These are phyloP conservation scores for Exophiala mesophila DNA, from an alignment of 2,329 filamentous ascomycete species.

Conservation along the genomic window DNA sequence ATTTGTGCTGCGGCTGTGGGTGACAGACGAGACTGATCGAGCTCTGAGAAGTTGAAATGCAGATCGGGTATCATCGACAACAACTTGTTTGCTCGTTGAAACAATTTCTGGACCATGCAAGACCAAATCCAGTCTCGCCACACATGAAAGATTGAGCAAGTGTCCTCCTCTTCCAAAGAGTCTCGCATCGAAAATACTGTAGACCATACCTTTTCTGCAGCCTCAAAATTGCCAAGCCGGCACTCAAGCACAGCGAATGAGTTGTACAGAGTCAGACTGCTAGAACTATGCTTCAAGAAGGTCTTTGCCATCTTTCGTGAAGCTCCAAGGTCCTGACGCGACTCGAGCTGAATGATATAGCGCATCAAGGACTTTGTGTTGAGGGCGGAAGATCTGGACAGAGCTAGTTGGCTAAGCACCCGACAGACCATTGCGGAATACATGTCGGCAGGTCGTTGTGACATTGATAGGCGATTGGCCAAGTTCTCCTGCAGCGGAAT, in stretches of 20 bases:
- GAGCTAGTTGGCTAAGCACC: slow-evolving; percentile 55
- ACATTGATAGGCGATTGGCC: background rate
- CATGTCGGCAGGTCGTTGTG: slow-evolving; percentile 19
- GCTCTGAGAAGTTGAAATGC: slow-evolving; percentile 31
- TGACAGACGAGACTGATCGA: slow-evolving; percentile 16
- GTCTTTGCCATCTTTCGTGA: slow-evolving; percentile 68
- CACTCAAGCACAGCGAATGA: slow-evolving; percentile 71
- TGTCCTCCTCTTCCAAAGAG: slow-evolving; percentile 34
- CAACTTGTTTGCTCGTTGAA: slow-evolving; percentile 34
- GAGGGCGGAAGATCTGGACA: slow-evolving; percentile 34
- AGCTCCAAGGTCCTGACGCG: slow-evolving; percentile 47
- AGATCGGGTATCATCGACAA: slow-evolving; percentile 39
- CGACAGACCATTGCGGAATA: slow-evolving; percentile 47
- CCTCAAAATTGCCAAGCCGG: slow-evolving; percentile 51
- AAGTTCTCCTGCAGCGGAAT: too few relatives aligned
- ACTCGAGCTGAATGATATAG: slow-evolving; percentile 67
- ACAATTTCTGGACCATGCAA: slow-evolving; percentile 48
- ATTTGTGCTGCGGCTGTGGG: slow-evolving; percentile 20
- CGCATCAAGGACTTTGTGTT: slow-evolving; percentile 52
- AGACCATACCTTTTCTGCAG: slow-evolving; percentile 60
- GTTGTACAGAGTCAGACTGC: slow-evolving; percentile 67
- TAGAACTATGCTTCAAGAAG: slow-evolving; percentile 63
- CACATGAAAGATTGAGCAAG: slow-evolving; percentile 42
- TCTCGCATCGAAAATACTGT: slow-evolving; percentile 60
- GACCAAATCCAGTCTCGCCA: slow-evolving; percentile 65